These are phyloP conservation scores for Secale cereale DNA, from an alignment of 176 grass and related monocot species.

Conservation along the genomic window DNA sequence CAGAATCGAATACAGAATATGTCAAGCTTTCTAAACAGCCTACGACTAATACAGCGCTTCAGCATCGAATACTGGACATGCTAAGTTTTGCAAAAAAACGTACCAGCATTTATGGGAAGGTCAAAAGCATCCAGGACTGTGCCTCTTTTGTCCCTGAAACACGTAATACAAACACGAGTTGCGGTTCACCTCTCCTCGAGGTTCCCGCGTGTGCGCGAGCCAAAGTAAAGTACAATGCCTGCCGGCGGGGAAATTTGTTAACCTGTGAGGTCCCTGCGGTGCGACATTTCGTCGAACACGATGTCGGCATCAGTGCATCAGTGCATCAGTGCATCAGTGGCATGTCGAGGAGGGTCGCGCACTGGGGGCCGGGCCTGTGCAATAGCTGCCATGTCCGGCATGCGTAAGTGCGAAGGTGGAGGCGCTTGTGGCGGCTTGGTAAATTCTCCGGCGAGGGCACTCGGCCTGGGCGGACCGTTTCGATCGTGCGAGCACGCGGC, in stretches of 20 bases:
- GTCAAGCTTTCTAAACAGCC: not conserved
- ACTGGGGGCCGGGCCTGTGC: not conserved
- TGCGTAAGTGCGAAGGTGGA: not conserved
- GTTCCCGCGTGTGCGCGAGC: not conserved
- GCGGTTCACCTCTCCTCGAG: not conserved
- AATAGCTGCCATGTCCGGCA: not conserved
- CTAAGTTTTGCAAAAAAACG: not conserved
- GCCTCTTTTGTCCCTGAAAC: not conserved
- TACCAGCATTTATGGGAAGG: not conserved
- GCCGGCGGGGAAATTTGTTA: not conserved
- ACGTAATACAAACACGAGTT: not conserved
- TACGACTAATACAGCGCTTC: not conserved
- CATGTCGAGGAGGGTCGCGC: not conserved
- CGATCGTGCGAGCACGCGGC: not conserved
- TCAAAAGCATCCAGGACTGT: not conserved
- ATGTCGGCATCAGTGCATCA: not conserved
- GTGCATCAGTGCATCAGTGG: not conserved
- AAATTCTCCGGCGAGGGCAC: not conserved
- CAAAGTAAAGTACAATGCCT: not conserved
- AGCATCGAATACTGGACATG: not conserved
- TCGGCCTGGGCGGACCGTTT: not conserved
- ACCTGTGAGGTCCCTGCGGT: not conserved
- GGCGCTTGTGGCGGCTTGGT: not conserved
- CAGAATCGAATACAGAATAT: not conserved
- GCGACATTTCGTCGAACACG: constrained; percentile 12